Evolutionary conservation across 768 basidiomycete species (phyloP).

Genomic region (Trametes gibbosa): DNA sequence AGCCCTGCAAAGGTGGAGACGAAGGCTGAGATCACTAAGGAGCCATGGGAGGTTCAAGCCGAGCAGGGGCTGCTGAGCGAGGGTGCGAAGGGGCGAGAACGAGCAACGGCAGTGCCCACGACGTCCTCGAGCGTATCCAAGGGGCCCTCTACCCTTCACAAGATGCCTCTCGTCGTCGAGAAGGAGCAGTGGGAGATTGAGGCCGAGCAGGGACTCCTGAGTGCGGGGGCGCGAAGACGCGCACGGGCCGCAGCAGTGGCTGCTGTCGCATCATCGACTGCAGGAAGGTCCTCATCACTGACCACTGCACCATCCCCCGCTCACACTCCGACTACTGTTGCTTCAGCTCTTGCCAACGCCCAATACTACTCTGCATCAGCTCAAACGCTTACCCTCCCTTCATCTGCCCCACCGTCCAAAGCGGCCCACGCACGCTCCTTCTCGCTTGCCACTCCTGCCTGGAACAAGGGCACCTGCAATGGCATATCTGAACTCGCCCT

Average conservation of each 20-base stretch:
- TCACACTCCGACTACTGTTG: constrained; percentile 24
- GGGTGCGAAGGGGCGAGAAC: constrained; percentile 64
- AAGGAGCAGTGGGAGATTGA: constrained; percentile 32
- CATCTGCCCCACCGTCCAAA: constrained; percentile 55
- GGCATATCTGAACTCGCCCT: constrained; percentile 29
- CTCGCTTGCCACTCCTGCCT: constrained; percentile 43
- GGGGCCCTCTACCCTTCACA: background rate
- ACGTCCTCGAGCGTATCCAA: background rate
- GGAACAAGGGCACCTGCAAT: constrained; percentile 1
- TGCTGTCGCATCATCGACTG: background rate
- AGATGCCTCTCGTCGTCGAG: constrained; percentile 5
- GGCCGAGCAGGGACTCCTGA: constrained; percentile 29
- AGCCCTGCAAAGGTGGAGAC: background rate
- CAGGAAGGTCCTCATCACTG: background rate
- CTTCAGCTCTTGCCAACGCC: constrained; percentile 45
- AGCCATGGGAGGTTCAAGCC: constrained; percentile 78
- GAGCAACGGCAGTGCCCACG: constrained; percentile 42
- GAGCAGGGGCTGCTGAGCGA: constrained; percentile 75
- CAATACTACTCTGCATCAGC: constrained; percentile 59
- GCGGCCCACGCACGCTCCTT: constrained; percentile 58
- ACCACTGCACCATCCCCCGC: constrained; percentile 4
- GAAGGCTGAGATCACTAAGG: constrained; percentile 47
- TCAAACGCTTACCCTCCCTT: constrained; percentile 63
- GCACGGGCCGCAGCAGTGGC: constrained; percentile 22
- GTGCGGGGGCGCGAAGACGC: constrained; percentile 25